These are phyloP conservation scores for Helotiales sp. DNA, from an alignment of 2,329 filamentous ascomycete genomes.

Conservation along the genomic window DNA sequence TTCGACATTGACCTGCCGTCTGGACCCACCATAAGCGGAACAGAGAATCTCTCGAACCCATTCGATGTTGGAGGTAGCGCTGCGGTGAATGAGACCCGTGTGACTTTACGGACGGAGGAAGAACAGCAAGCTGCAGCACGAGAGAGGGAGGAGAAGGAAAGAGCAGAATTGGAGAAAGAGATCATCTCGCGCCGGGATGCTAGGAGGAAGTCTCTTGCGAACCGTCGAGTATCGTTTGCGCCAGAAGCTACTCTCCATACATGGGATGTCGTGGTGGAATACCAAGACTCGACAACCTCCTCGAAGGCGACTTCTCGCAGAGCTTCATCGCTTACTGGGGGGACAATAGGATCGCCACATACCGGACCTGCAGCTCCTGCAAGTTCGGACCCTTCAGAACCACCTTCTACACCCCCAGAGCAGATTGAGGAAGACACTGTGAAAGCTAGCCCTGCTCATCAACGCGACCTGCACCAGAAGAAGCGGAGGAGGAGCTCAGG, in stretches of 20 bases:
- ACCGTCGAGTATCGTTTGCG: constrained; percentile 92
- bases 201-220: constrained; percentile 87
- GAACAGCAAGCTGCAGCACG: constrained; percentile 69
- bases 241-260: constrained; percentile 97
- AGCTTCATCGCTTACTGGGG: constrained; percentile 55
- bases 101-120: constrained; percentile 68
- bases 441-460: constrained; percentile 61
- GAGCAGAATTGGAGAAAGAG: constrained; percentile 58
- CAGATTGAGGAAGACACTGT: constrained; percentile 60
- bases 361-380: constrained; percentile 32
- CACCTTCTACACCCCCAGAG: constrained; percentile 62
- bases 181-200: constrained; percentile 77
- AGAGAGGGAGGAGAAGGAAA: constrained; percentile 68
- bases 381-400: constrained; percentile 51
- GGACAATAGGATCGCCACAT: constrained; percentile 24
- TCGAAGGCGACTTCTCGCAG: constrained; percentile 72
- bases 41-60: constrained; percentile 46
- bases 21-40: constrained; percentile 29
- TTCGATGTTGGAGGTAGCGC: constrained; percentile 44
- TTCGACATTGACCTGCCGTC: constrained; percentile 25
- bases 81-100: constrained; percentile 45
- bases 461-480: constrained; percentile 64
- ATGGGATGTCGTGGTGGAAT: constrained; percentile 85
- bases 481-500: constrained; percentile 64
- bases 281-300: constrained; percentile 82